Base-by-base conservation (phyloP, 2,329 filamentous ascomycete genomes). In the Nothopassalora personata region DNA sequence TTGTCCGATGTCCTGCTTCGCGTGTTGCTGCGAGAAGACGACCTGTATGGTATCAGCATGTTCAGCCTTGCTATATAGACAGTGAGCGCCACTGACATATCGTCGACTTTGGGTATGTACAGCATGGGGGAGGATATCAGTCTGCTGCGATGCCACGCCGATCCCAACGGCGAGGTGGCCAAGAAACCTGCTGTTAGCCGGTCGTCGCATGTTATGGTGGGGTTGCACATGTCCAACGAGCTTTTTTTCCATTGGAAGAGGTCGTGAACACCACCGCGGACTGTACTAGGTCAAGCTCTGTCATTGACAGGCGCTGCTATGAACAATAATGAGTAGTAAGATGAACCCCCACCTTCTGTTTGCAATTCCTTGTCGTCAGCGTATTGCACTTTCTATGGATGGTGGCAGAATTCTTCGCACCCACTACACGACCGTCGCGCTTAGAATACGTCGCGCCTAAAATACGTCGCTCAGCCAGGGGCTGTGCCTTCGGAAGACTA, bases 81-180 rank as follows among this genome's bases (percentile, higher is more conserved):
- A 51, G 49, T 13, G n/a, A 51, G 49, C 30, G 27, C 49, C 49
- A 51, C 49, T 34, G 27, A 51, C 49, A 51, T 31, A 31, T 51
- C 49, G 27, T 13, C 28, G 5, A 11, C n/a, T 19, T 10, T 51
- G 9, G 49, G n/a, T 10, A 34, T 18, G 8, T 13, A 10, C 10
- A 15, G 5, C n/a, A 34, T 10, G n/a, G 27, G 19, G 28, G 13
- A 10, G 27, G 49, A 51, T 15, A 30, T 34, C 49, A 51, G 30
- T 30, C 30, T 34, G 27, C 15, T 18, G 49, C 30, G 10, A 28
- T 6, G 7, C 19, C n/a, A 19, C 7, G 49, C 49, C 30, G 49
- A 34, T 51, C 49, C 23, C n/a, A 33, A 34, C 49, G 46, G 15
- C 27, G 6, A 28, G 30, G 49, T 19, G 27, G 49, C 11, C 27